A percentile compares a stretch with the other conserved stretches of the same genome.
Conservation (phyloP, 1,139 yeast species). For the Arxiozyma bovina region DNA sequence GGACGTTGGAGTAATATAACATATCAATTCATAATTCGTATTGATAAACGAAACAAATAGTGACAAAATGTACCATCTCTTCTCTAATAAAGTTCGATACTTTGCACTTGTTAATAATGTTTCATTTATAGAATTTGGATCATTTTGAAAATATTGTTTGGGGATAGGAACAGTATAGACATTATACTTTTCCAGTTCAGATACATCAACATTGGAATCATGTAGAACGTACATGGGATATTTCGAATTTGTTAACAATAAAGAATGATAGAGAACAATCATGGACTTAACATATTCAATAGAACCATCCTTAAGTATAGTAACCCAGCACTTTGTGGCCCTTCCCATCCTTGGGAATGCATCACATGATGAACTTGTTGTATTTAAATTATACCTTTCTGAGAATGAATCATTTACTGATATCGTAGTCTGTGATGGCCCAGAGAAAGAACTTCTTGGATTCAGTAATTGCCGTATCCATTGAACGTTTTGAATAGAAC, state of each 20-base stretch:
- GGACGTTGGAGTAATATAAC: conserved; percentile 27
- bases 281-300: conserved; percentile 19
- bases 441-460: conserved; percentile 31
- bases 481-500: conserved; percentile 29
- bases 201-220: conserved; percentile 12
- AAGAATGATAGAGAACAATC: conserved; percentile 22
- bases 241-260: conserved; percentile 19
- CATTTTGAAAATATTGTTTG: conserved; percentile 7
- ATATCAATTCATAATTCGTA: conserved; percentile 20
- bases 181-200: conserved; percentile 13
- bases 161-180: conserved; percentile 10
- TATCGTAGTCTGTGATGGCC: conserved; percentile 11
- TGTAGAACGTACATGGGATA: conserved; percentile 22
- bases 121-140: background rate
- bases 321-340: conserved; percentile 24
- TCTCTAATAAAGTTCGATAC: background rate
- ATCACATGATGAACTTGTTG: background rate
- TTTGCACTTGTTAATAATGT: background rate
- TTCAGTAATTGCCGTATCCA: conserved; percentile 28
- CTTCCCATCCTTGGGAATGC: background rate
- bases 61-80: conserved; percentile 17
- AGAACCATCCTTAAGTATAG: conserved; percentile 17
- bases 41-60: conserved; percentile 19
- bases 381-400: background rate
- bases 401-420: conserved; percentile 16